Evolutionary conservation across 2,329 filamentous ascomycete genomes (phyloP).

Genomic region (Venturia asperata): DNA sequence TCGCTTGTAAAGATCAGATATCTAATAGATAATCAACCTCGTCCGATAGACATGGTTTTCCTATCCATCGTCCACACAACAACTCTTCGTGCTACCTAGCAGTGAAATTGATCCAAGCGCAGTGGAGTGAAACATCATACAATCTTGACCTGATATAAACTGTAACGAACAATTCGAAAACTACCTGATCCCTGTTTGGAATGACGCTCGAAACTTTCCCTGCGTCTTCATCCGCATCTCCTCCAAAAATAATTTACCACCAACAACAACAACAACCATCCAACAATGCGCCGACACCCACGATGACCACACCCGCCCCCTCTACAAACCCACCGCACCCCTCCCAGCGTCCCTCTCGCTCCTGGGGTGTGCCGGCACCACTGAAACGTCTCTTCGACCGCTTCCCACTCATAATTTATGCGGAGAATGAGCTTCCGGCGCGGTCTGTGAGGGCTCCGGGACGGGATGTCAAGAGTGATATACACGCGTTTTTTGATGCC

Average conservation of each 20-base stretch:
- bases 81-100: too few species aligned
- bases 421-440: conserved; percentile 65
- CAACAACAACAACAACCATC: background rate
- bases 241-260: conserved; percentile 2
- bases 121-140: background rate
- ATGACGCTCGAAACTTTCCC: background rate
- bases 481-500: conserved; percentile 62
- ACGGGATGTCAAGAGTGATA: conserved; percentile 44
- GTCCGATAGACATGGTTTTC: background rate
- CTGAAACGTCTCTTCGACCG: conserved; percentile 76
- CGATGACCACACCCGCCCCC: conserved; percentile 1
- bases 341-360: conserved; percentile 26
- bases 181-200: background rate
- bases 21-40: background rate
- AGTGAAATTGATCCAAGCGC: background rate
- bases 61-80: too few species aligned
- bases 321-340: background rate
- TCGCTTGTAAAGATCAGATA: background rate
- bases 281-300: background rate
- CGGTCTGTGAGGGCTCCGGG: conserved; percentile 40
- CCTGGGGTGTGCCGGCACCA: conserved; percentile 54
- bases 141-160: too few species aligned
- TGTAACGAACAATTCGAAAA: background rate
- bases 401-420: conserved; percentile 73
- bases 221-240: background rate